A percentile compares a stretch with the other conserved stretches of the same genome.
phyloP scores from a whole-genome alignment of 2,329 filamentous ascomycete genomes.

The Boeremia exigua region DNA sequence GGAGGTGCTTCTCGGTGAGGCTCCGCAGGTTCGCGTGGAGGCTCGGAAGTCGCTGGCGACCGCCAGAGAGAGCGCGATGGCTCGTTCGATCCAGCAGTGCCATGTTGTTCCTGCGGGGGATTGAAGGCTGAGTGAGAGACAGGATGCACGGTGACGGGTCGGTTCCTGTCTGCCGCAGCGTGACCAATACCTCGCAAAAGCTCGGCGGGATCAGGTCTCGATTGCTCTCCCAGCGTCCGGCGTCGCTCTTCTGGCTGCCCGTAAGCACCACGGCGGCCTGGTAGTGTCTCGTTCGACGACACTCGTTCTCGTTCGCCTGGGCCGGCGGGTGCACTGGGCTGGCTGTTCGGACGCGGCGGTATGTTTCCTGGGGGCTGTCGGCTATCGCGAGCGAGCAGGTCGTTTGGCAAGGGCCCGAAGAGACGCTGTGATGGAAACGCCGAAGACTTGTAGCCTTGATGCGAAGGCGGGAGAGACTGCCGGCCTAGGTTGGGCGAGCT shows the following conservation, averaged over 20 bases:
- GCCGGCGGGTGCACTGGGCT: slow-evolving; percentile 42
- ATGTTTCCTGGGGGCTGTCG: slow-evolving; percentile 34
- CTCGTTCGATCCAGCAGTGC: slow-evolving; percentile 22
- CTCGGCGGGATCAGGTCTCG: slow-evolving; percentile 42
- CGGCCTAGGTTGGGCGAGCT: slow-evolving; percentile 46
- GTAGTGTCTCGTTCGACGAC: slow-evolving; percentile 31
- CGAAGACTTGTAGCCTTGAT: slow-evolving; percentile 44
- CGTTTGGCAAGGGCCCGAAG: slow-evolving; percentile 40
- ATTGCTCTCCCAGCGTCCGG: slow-evolving; percentile 44
- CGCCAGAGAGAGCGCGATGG: slow-evolving; percentile 41
- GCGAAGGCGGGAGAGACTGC: slow-evolving; percentile 37
- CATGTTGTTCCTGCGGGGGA: slow-evolving; percentile 41
- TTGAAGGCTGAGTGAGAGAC: slow-evolving; percentile 48
- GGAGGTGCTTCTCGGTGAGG: slow-evolving; percentile 40
- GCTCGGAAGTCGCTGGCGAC: slow-evolving; percentile 33
- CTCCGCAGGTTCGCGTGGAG: slow-evolving; percentile 35
- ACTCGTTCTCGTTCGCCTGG: slow-evolving; percentile 32
- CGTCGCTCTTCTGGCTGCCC: slow-evolving; percentile 43
- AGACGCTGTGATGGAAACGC: slow-evolving; percentile 38
- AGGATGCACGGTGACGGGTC: slow-evolving; percentile 49
- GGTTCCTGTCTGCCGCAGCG: slow-evolving; percentile 34
- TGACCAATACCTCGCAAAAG: slow-evolving; percentile 34
- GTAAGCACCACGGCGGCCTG: slow-evolving; percentile 35
- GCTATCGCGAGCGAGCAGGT: slow-evolving; percentile 30
- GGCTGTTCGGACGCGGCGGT: slow-evolving; percentile 50